These are phyloP conservation scores for Rhodofomes roseus DNA, from an alignment of 1,284 basidiomycete species.

Conservation along the genomic window DNA sequence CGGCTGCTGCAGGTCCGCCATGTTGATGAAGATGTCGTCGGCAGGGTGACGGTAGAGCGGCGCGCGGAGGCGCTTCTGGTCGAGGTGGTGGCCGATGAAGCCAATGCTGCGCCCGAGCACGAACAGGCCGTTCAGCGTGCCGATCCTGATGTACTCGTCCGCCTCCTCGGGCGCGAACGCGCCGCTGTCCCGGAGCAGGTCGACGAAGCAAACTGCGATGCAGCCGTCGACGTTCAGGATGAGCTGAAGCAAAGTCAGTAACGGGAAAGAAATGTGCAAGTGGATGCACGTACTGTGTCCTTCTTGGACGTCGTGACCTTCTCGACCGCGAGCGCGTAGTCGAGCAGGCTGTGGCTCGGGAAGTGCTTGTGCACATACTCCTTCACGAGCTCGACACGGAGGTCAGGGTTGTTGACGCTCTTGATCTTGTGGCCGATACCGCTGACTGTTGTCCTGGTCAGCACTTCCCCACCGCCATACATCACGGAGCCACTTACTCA, in stretches of 20 bases:
- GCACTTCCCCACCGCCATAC: constrained; percentile 1
- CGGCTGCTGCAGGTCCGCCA: constrained; percentile 77
- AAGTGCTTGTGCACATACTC: constrained; percentile 96
- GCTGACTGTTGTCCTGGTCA: constrained; percentile 53
- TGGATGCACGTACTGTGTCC: constrained; percentile 69
- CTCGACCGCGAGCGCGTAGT: constrained; percentile 98
- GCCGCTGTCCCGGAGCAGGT: constrained; percentile 88
- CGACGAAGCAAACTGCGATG: constrained; percentile 97
- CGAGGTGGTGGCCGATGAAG: constrained; percentile 92
- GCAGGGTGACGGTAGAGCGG: constrained; percentile 91
- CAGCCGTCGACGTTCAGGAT: constrained; percentile 97
- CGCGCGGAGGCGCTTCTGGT: constrained; percentile 93
- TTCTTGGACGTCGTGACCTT: constrained; percentile 98
- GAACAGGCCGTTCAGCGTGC: constrained; percentile 94
- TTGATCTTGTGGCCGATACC: constrained; percentile 99
- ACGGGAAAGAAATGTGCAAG: constrained; percentile 12
- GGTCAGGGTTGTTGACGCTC: constrained; percentile 95
- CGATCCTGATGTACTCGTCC: constrained; percentile 96
- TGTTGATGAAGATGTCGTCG: constrained; percentile 84
- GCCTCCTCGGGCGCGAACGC: constrained; percentile 97
- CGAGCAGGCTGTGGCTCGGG: constrained; percentile 88
- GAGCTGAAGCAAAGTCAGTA: constrained; percentile 38
- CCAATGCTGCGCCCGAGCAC: constrained; percentile 97
- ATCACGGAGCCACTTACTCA: constrained; percentile 56
- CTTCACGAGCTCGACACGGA: constrained; percentile 97